Evolutionary conservation across 192 early-diverging fungal species (phyloP).

Genomic region (Coemansia sp.): DNA sequence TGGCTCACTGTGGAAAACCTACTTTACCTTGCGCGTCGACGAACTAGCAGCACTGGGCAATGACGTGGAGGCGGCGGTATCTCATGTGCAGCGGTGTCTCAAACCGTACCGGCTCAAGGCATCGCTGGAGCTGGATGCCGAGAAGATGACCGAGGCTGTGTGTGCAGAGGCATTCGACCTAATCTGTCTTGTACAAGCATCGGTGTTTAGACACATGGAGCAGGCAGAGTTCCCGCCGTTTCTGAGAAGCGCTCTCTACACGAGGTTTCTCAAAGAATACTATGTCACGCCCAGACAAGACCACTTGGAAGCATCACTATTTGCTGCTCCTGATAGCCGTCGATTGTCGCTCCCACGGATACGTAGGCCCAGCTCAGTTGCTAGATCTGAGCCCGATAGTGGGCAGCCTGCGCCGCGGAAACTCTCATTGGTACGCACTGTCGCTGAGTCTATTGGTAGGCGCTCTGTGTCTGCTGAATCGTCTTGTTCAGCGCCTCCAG

Average conservation of each 20-base stretch:
- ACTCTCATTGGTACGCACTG: constrained; percentile 27
- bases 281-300: constrained; percentile 48
- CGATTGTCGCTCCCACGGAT: neutral
- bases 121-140: constrained; percentile 25
- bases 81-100: constrained; percentile 39
- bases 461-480: constrained; percentile 20
- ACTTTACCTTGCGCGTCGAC: constrained; percentile 55
- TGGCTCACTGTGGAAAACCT: constrained; percentile 53
- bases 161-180: constrained; percentile 41
- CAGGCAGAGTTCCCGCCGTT: constrained; percentile 63
- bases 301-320: constrained; percentile 32
- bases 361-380: neutral
- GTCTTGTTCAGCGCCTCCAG: neutral
- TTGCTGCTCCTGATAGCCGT: constrained; percentile 8
- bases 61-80: constrained; percentile 31
- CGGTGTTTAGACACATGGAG: constrained; percentile 69
- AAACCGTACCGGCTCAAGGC: constrained; percentile 24
- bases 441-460: constrained; percentile 13
- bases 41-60: constrained; percentile 36
- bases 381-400: neutral
- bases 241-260: constrained; percentile 63
- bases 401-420: neutral
- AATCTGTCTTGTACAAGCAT: constrained; percentile 57
- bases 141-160: constrained; percentile 8
- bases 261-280: constrained; percentile 63